phyloP scores from a whole-genome alignment of 108 stramenopile genomes.

The Aurantiochytrium sp. region DNA sequence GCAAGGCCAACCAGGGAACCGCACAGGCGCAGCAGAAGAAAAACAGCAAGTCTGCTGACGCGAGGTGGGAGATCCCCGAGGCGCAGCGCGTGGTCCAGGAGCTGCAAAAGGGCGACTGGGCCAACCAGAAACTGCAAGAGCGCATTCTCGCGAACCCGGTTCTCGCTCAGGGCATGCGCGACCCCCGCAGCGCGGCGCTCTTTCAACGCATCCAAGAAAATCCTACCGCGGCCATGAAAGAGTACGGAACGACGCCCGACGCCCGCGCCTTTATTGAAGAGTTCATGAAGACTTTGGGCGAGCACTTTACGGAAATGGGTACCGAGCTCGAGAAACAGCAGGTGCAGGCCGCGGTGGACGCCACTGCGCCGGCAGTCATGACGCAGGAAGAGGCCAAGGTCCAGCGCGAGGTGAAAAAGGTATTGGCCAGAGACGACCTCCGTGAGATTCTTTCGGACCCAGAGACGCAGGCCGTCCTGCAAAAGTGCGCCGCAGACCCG shows the following conservation, averaged over 20 bases:
- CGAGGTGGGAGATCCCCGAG: background rate
- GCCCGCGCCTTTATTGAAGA: constrained; percentile 5
- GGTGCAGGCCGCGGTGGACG: background rate
- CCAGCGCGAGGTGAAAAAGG: background rate
- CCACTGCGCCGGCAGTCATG: background rate
- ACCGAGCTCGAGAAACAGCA: background rate
- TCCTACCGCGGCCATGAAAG: background rate
- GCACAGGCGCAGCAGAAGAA: background rate
- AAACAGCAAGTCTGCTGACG: background rate
- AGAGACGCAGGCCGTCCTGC: background rate
- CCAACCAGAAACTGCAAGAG: background rate
- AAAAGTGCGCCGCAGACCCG: background rate
- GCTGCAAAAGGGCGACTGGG: background rate
- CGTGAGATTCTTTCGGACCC: background rate
- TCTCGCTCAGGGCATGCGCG: background rate
- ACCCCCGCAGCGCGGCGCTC: background rate
- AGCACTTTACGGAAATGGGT: background rate
- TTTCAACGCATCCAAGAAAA: background rate
- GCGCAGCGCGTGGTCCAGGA: background rate
- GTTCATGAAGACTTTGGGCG: background rate
- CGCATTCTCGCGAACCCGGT: background rate
- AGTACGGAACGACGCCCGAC: constrained; percentile 20
- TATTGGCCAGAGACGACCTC: background rate
- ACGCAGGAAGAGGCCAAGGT: constrained; percentile 11
- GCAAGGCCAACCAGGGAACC: background rate